Percentiles rank a stretch among this genome's conserved stretches.
phyloP scores from a whole-genome alignment of 2,329 filamentous ascomycete genomes.

The Aspergillus piperis region DNA sequence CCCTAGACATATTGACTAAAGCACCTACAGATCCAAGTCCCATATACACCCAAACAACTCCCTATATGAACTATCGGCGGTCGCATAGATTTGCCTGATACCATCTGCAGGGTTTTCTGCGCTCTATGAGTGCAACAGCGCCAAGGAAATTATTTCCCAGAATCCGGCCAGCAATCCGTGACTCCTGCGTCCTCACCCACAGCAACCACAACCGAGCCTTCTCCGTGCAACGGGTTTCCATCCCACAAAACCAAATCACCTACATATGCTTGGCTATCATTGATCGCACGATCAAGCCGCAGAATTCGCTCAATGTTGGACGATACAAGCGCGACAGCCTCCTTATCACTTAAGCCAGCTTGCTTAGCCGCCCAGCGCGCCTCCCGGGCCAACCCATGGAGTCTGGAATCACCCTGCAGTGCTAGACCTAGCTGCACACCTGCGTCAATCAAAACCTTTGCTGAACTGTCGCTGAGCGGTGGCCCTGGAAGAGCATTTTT shows the following conservation, averaged over 20 bases:
- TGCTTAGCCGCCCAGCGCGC: conserved; percentile 12
- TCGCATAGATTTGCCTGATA: no score
- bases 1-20: no score
- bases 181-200: background rate
- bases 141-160: background rate
- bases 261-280: background rate
- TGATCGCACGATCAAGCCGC: background rate
- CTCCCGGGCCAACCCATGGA: conserved; percentile 10
- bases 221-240: conserved; percentile 13
- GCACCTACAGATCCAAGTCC: no score
- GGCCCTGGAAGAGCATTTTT: conserved; percentile 45
- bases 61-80: no score
- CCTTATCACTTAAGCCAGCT: conserved; percentile 2
- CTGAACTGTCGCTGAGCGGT: conserved; percentile 42
- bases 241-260: conserved; percentile 16
- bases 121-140: no score
- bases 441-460: background rate
- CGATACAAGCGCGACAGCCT: conserved; percentile 11
- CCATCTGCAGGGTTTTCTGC: no score
- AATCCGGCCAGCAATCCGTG: conserved; percentile 9
- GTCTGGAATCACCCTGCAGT: conserved; percentile 28
- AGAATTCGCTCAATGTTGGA: conserved; percentile 8
- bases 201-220: conserved; percentile 11
- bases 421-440: conserved; percentile 35
- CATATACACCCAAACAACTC: no score